A percentile compares a stretch with the other conserved stretches of the same genome.
Evolutionary conservation across 257 asterid genomes (phyloP).

Genomic region (Salvia hispanica): DNA sequence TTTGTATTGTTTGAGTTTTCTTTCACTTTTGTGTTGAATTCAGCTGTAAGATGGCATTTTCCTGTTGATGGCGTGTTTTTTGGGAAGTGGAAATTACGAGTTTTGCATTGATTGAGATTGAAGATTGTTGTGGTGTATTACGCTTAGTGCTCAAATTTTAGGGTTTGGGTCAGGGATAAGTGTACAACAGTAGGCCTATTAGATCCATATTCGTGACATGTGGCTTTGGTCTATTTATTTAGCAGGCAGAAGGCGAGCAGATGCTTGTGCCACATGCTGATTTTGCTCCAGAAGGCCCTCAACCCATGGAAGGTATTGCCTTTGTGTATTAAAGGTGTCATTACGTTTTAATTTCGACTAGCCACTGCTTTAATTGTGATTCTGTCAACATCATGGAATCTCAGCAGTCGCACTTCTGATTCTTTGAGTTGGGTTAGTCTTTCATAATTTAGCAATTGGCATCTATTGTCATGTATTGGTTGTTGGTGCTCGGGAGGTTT

Average conservation of each 20-base stretch:
- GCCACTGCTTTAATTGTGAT: conserved; percentile 8
- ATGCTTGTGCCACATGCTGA: conserved; percentile 69
- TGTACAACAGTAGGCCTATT: conserved; percentile 25
- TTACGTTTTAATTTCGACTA: not conserved
- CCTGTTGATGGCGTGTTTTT: conserved; percentile 22
- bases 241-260: conserved; percentile 65
- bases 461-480: not conserved
- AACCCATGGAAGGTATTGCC: conserved; percentile 72
- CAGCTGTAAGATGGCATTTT: conserved; percentile 10
- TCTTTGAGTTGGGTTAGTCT: conserved; percentile 17
- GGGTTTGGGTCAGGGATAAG: conserved; percentile 35
- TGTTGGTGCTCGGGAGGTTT: conserved; percentile 9
- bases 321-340: conserved; percentile 7
- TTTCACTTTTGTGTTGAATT: conserved; percentile 24
- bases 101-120: conserved; percentile 30
- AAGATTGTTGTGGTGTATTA: conserved; percentile 28
- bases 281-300: conserved; percentile 56
- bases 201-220: conserved; percentile 40
- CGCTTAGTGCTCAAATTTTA: conserved; percentile 24
- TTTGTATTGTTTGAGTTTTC: not conserved
- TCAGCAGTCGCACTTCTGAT: not conserved
- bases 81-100: conserved; percentile 2
- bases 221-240: conserved; percentile 25
- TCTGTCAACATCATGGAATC: not conserved
- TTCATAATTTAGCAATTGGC: not conserved